Percentiles rank a stretch among this genome's conserved stretches.
phyloP scores from a whole-genome alignment of 257 asterid species.

The Striga asiatica region DNA sequence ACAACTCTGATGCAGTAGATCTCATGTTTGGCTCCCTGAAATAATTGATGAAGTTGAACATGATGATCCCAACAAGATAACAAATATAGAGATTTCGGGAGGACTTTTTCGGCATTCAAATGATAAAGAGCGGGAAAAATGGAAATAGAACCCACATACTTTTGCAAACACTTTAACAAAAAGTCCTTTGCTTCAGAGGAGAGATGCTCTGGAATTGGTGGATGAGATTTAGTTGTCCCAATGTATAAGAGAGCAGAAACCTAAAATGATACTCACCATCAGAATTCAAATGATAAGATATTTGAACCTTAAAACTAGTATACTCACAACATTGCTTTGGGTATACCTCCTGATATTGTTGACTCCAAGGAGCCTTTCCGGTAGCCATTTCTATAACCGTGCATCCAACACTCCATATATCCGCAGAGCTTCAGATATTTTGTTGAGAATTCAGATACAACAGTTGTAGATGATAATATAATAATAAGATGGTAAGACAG shows the following conservation, averaged over 20 bases:
- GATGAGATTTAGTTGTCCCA: conserved; percentile 84
- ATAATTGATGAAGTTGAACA: conserved; percentile 12
- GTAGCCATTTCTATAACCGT: conserved; percentile 86
- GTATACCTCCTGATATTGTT: conserved; percentile 73
- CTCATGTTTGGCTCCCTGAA: conserved; percentile 72
- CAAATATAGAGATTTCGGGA: neutral
- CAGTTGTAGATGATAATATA: neutral
- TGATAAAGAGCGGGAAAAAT: conserved; percentile 6
- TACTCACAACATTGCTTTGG: conserved; percentile 7
- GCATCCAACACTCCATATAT: conserved; percentile 90
- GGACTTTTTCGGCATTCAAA: conserved; percentile 4
- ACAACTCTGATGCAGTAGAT: conserved; percentile 51
- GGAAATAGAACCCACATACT: conserved; percentile 30
- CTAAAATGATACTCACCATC: conserved; percentile 24
- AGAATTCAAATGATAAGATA: conserved; percentile 9
- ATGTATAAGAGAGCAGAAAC: conserved; percentile 80
- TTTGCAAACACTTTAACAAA: conserved; percentile 58
- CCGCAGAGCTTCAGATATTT: conserved; percentile 54
- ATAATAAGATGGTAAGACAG: neutral
- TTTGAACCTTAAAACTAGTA: neutral
- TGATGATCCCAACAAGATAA: neutral
- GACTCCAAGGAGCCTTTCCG: conserved; percentile 89
- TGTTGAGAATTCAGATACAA: neutral
- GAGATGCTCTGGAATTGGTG: conserved; percentile 79
- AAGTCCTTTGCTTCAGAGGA: conserved; percentile 65